These are phyloP conservation scores for Pleurotus pulmonarius DNA, from an alignment of 768 basidiomycete genomes.

Conservation along the genomic window DNA sequence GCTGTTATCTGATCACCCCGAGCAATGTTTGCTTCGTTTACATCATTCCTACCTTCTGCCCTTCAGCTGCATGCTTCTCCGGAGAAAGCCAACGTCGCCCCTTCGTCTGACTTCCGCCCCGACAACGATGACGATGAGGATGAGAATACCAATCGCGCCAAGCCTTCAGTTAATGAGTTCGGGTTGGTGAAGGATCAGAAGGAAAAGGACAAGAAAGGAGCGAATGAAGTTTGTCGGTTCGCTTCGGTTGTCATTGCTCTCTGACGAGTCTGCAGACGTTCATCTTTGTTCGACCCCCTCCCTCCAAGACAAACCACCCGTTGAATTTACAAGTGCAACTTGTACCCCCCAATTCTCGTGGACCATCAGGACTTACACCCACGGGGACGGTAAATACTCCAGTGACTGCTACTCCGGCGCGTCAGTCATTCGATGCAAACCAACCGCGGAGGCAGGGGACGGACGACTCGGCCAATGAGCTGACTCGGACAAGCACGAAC, in stretches of 20 bases:
- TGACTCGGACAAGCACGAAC: slow-evolving; percentile 53
- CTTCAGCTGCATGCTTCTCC: not conserved
- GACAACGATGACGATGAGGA: slow-evolving; percentile 9
- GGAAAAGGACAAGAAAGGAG: slow-evolving; percentile 9
- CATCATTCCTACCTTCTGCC: slow-evolving; percentile 10
- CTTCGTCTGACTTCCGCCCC: not conserved
- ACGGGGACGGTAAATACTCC: slow-evolving; percentile 16
- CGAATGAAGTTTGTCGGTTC: slow-evolving; percentile 9
- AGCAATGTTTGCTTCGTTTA: slow-evolving; percentile 6
- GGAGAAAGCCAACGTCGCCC: not conserved
- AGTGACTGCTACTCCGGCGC: slow-evolving; percentile 30
- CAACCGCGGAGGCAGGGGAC: slow-evolving; percentile 2
- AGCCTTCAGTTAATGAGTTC: not conserved
- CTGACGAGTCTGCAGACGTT: slow-evolving; percentile 56
- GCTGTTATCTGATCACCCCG: too few relatives aligned
- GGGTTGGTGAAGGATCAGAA: slow-evolving; percentile 7
- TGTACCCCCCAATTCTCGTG: slow-evolving; percentile 62
- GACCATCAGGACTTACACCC: slow-evolving; percentile 29
- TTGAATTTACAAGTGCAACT: slow-evolving; percentile 91
- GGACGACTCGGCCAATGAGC: slow-evolving; percentile 9
- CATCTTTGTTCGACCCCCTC: slow-evolving; percentile 89
- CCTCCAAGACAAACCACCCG: slow-evolving; percentile 79
- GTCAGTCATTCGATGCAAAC: not conserved
- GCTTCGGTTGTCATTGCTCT: not conserved
- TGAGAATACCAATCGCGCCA: not conserved